Conservation (phyloP, 768 basidiomycete genomes). For the Termitomyces sp. region DNA sequence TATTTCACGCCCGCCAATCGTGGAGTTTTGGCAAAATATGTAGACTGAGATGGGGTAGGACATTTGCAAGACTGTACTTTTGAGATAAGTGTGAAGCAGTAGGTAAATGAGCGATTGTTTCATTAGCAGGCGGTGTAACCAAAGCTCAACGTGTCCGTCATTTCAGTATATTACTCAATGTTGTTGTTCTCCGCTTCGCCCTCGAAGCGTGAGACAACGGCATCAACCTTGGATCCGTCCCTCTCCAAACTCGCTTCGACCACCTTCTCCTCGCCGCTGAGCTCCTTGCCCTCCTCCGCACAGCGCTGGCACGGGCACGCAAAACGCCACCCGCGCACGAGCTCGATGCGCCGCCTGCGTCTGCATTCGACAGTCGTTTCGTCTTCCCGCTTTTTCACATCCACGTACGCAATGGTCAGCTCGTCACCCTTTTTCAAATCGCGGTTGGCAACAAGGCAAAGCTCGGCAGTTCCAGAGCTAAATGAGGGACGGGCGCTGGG, state of each 20-base stretch:
- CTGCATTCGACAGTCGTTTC: slow-evolving; percentile 56
- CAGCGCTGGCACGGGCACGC: slow-evolving; percentile 72
- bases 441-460: slow-evolving; percentile 63
- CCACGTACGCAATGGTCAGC: slow-evolving; percentile 73
- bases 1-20: neutral
- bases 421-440: slow-evolving; percentile 74
- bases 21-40: neutral
- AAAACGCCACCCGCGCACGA: slow-evolving; percentile 81
- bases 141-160: neutral
- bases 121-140: neutral
- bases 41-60: neutral
- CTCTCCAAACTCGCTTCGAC: slow-evolving; percentile 27
- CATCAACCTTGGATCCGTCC: slow-evolving; percentile 52
- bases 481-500: slow-evolving; percentile 69
- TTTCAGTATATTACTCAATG: slow-evolving; percentile 9
- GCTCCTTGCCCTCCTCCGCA: slow-evolving; percentile 43
- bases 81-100: neutral
- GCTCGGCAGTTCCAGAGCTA: slow-evolving; percentile 58
- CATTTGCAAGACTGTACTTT: slow-evolving; percentile 4
- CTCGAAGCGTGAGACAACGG: slow-evolving; percentile 23
- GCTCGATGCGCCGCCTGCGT: slow-evolving; percentile 63
- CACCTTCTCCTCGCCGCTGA: slow-evolving; percentile 28
- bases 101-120: neutral
- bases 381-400: slow-evolving; percentile 50
- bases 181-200: slow-evolving; percentile 11